phyloP scores from a whole-genome alignment of 2,329 filamentous ascomycete species.

The Trichoderma koningii region DNA sequence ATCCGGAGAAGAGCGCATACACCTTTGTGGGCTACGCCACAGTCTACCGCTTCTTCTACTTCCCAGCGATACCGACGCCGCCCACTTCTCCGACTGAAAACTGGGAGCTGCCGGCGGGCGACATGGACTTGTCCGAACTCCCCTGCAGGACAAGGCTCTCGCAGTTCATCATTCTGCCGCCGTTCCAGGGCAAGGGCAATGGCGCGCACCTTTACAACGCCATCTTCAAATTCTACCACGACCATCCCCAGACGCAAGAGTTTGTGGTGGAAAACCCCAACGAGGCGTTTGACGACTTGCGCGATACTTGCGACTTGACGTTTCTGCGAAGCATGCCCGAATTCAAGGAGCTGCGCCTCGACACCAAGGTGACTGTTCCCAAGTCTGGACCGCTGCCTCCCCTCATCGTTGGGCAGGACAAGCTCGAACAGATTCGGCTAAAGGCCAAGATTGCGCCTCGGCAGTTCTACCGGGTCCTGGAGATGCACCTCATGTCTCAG shows the following conservation, averaged over 20 bases:
- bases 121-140: slow-evolving; percentile 59
- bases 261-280: slow-evolving; percentile 95
- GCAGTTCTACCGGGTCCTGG: slow-evolving; percentile 74
- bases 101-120: slow-evolving; percentile 49
- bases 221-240: slow-evolving; percentile 71
- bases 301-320: slow-evolving; percentile 72
- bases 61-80: slow-evolving; percentile 51
- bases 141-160: slow-evolving; percentile 83
- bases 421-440: slow-evolving; percentile 58
- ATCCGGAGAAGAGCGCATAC: slow-evolving; percentile 61
- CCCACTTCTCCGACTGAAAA: slow-evolving; percentile 44
- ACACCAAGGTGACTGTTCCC: slow-evolving; percentile 54
- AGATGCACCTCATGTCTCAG: slow-evolving; percentile 71
- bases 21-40: slow-evolving; percentile 87
- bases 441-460: slow-evolving; percentile 71
- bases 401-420: slow-evolving; percentile 59
- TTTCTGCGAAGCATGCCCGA: slow-evolving; percentile 62
- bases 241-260: slow-evolving; percentile 70
- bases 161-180: slow-evolving; percentile 88
- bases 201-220: slow-evolving; percentile 78
- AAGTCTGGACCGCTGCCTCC: slow-evolving; percentile 50
- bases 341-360: slow-evolving; percentile 59
- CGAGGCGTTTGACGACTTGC: slow-evolving; percentile 77
- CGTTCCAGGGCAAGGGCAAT: slow-evolving; percentile 79
- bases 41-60: slow-evolving; percentile 81